These are phyloP conservation scores for Iberis pinnata DNA, from an alignment of 345 rosid genomes.

Conservation along the genomic window DNA sequence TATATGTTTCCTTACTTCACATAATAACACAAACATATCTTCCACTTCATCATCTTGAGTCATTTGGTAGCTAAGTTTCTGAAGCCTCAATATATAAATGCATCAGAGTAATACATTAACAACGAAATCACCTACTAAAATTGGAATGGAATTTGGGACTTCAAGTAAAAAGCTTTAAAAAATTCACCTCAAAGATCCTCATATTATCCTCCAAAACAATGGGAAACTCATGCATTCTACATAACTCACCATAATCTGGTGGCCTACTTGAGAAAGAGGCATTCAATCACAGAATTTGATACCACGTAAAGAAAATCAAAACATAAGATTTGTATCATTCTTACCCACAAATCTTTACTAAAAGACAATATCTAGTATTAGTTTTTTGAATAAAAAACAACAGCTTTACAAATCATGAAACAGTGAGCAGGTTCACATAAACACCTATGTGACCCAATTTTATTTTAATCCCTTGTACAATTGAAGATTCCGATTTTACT, in stretches of 20 bases:
- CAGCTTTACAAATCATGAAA: not conserved
- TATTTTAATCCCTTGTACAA: not conserved
- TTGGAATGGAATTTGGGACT: not conserved
- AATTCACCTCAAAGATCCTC: conserved; percentile 78
- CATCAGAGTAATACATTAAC: not conserved
- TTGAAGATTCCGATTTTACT: not conserved
- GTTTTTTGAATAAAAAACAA: not conserved
- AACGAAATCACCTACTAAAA: not conserved
- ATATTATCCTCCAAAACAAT: conserved; percentile 66
- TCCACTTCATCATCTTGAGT: conserved; percentile 90
- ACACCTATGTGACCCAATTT: not conserved
- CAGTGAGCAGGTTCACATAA: conserved; percentile 8
- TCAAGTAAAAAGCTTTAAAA: conserved; percentile 8
- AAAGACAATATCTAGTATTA: not conserved
- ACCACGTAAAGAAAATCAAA: not conserved
- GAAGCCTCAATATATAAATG: conserved; percentile 42
- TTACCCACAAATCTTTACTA: not conserved
- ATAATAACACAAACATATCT: conserved; percentile 75
- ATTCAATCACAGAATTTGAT: conserved; percentile 3
- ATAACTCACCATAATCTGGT: conserved; percentile 75
- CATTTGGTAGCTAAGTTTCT: conserved; percentile 55
- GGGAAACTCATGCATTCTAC: conserved; percentile 92
- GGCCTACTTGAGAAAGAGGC: conserved; percentile 60
- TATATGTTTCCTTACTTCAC: conserved; percentile 76
- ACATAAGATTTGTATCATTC: not conserved